Percentiles rank a stretch among this genome's conserved stretches.
These are phyloP conservation scores for Suhomyces sp. DNA, from an alignment of 805 yeast genomes.

Conservation along the genomic window DNA sequence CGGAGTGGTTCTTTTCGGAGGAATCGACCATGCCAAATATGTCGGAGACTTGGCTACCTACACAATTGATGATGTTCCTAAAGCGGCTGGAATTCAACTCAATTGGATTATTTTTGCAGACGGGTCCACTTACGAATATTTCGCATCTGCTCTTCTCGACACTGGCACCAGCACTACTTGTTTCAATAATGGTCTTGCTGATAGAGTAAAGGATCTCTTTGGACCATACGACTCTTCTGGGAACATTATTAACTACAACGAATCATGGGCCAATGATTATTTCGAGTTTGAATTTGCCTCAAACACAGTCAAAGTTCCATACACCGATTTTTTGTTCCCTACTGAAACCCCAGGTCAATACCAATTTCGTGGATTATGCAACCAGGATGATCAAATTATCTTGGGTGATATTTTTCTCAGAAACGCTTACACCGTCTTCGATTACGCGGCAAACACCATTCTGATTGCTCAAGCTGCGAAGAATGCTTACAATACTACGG, in stretches of 20 bases:
- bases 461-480: background rate
- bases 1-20: slow-evolving; percentile 58
- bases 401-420: background rate
- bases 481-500: background rate
- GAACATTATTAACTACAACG: background rate
- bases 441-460: background rate
- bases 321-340: background rate
- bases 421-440: background rate
- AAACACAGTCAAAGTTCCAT: slow-evolving; percentile 1
- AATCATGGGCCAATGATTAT: background rate
- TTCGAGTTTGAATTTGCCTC: background rate
- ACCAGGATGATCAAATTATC: background rate
- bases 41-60: slow-evolving; percentile 40
- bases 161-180: slow-evolving; percentile 12
- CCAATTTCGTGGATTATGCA: too few relatives aligned
- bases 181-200: background rate
- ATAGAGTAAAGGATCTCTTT: background rate
- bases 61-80: slow-evolving; percentile 15
- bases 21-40: slow-evolving; percentile 62
- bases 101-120: background rate
- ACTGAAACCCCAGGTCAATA: too few relatives aligned
- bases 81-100: background rate
- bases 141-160: slow-evolving; percentile 8
- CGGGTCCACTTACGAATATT: background rate
- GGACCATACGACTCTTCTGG: background rate